A percentile compares a stretch with the other conserved stretches of the same genome.
Conservation (phyloP, 164 flowering plant genomes). For the Chimonanthus praecox region DNA sequence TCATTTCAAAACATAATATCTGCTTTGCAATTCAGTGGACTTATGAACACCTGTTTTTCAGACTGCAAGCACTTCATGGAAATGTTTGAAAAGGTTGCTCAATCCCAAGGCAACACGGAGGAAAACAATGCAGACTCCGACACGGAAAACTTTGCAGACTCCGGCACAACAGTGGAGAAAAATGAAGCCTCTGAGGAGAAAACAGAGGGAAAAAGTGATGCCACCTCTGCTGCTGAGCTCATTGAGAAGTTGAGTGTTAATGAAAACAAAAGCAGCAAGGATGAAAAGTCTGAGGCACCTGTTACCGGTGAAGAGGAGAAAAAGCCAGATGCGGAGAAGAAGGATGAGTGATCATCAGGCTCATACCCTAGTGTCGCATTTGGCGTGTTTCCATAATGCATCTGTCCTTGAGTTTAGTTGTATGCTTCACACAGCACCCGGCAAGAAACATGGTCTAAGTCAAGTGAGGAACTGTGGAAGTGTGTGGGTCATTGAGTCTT, state of each 20-base stretch:
- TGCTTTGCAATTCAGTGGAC: too few relatives aligned
- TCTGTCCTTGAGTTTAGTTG: neutral
- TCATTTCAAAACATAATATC: too few relatives aligned
- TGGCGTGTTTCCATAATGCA: neutral
- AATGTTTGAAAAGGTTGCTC: neutral
- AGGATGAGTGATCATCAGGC: neutral
- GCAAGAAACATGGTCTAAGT: neutral
- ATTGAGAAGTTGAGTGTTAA: conserved; percentile 3
- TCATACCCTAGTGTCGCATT: neutral
- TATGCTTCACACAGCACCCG: neutral
- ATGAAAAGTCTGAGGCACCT: neutral
- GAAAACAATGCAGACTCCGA: neutral
- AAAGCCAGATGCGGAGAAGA: neutral
- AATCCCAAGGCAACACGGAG: neutral
- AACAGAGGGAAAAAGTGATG: neutral
- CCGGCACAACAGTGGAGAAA: neutral
- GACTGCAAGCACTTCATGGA: neutral
- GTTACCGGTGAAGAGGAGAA: neutral
- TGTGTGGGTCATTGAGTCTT: neutral
- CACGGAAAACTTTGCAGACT: neutral
- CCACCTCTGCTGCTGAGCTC: conserved; percentile 2
- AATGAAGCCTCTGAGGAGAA: too few relatives aligned
- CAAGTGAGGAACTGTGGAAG: neutral
- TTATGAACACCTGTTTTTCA: too few relatives aligned
- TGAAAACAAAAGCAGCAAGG: neutral